Base-by-base conservation (phyloP, 768 basidiomycete species). In the Krasilnikovozyma curviuscula region DNA sequence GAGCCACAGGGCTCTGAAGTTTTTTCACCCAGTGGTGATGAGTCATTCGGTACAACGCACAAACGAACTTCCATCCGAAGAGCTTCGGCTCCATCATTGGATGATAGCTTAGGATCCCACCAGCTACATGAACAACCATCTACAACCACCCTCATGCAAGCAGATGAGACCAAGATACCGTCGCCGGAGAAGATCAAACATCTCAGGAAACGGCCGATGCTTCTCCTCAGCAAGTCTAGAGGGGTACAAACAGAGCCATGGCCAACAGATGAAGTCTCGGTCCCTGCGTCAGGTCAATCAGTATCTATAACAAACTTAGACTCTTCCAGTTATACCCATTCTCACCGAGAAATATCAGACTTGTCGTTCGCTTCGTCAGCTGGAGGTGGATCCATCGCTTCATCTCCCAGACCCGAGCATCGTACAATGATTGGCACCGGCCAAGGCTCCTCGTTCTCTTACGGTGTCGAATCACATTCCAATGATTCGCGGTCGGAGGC, bases 241-340 rank as follows among this genome's bases (percentile, higher is more conserved):
- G 77, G 72, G 12, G 71, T 80, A 7, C 83, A 84, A 59, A 83
- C 81, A 1, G 79, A 83, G n/a, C n/a, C n/a, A n/a, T n/a, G n/a
- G n/a, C n/a, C n/a, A n/a, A n/a, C n/a, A n/a, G n/a, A n/a, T n/a
- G n/a, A n/a, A n/a, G n/a, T n/a, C n/a, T n/a, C n/a, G n/a, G n/a
- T n/a, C n/a, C n/a, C n/a, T n/a, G n/a, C n/a, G n/a, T n/a, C n/a
- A n/a, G n/a, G n/a, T n/a, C n/a, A n/a, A n/a, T n/a, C n/a, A n/a
- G n/a, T n/a, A n/a, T n/a, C n/a, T n/a, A n/a, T n/a, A n/a, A n/a
- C n/a, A n/a, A n/a, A n/a, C n/a, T n/a, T n/a, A n/a, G n/a, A n/a
- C n/a, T n/a, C n/a, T n/a, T n/a, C n/a, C n/a, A n/a, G n/a, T n/a
- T n/a, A n/a, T n/a, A n/a, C n/a, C n/a, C n/a, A n/a, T n/a, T n/a